Conservation (phyloP, 2,329 filamentous ascomycete genomes). For the Xylariales sp. region DNA sequence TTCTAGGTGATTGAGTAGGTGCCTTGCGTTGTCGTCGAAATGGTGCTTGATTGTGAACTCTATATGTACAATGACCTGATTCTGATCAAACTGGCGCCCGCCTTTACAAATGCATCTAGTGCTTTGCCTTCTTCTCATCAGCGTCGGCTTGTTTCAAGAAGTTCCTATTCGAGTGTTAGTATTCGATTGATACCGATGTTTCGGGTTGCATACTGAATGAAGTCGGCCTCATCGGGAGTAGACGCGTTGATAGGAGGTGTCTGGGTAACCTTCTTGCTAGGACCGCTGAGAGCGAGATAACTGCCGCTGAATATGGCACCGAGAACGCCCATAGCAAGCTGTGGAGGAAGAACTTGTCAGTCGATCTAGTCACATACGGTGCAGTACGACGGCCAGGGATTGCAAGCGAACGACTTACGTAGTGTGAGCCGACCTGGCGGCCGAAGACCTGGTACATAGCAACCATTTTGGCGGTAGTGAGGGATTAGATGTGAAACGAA, state of each 20-base stretch:
- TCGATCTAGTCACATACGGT: neutral
- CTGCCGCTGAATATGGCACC: constrained; percentile 61
- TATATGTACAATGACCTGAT: constrained; percentile 49
- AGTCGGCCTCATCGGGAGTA: constrained; percentile 71
- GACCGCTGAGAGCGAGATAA: constrained; percentile 58
- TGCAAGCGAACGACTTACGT: constrained; percentile 58
- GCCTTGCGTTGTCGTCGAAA: constrained; percentile 33
- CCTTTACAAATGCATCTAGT: constrained; percentile 49
- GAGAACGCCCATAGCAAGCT: constrained; percentile 70
- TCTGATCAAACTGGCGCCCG: constrained; percentile 36
- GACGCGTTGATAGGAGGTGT: constrained; percentile 71
- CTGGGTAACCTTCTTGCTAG: constrained; percentile 57
- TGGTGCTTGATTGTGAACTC: constrained; percentile 45
- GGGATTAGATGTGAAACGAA: constrained; percentile 41
- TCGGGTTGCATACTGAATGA: constrained; percentile 67
- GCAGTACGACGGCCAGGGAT: neutral
- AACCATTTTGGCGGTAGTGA: constrained; percentile 58
- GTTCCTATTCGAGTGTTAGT: constrained; percentile 54
- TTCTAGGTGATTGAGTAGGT: constrained; percentile 38
- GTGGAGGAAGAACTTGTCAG: constrained; percentile 40
- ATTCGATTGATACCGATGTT: constrained; percentile 37
- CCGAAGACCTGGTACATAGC: constrained; percentile 67
- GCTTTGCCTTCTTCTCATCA: constrained; percentile 57
- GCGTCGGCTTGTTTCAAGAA: constrained; percentile 59
- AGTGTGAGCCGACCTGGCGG: constrained; percentile 70